Conservation (phyloP, 257 asterid genomes). For the Primulina eburnea region DNA sequence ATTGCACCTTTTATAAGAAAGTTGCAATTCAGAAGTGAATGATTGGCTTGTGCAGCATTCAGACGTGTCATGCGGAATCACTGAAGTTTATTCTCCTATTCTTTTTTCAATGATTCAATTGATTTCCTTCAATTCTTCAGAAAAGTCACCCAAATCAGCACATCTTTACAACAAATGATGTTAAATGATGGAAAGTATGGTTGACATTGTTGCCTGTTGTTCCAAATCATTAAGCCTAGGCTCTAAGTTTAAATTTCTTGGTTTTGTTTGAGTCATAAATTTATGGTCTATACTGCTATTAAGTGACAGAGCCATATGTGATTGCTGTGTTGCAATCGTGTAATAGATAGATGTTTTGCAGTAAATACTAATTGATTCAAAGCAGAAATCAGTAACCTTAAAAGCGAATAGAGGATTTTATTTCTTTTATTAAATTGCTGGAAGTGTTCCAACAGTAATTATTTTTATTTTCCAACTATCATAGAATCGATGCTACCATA, state of each 20-base stretch:
- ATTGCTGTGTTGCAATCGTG: neutral
- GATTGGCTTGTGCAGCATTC: neutral
- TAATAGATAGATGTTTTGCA: neutral
- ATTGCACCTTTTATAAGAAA: neutral
- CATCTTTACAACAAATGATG: neutral
- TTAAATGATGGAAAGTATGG: neutral
- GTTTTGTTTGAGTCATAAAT: neutral
- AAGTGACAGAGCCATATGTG: neutral
- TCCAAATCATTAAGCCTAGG: neutral
- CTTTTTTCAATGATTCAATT: neutral
- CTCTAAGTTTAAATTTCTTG: neutral
- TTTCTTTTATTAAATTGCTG: neutral
- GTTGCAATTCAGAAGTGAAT: slow-evolving; percentile 9
- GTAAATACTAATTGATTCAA: neutral
- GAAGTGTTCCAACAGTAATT: neutral
- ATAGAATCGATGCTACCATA: neutral
- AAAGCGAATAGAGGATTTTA: neutral
- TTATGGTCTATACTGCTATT: neutral
- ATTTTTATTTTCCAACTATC: neutral
- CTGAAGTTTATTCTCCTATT: neutral
- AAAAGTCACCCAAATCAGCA: neutral
- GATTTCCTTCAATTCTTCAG: neutral
- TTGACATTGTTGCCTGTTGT: neutral
- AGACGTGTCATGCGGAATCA: neutral
- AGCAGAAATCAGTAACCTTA: neutral